A percentile compares a stretch with the other conserved stretches of the same genome.
Evolutionary conservation across 306 rosid species (phyloP).

Genomic region (Oxytropis ochrocephala): DNA sequence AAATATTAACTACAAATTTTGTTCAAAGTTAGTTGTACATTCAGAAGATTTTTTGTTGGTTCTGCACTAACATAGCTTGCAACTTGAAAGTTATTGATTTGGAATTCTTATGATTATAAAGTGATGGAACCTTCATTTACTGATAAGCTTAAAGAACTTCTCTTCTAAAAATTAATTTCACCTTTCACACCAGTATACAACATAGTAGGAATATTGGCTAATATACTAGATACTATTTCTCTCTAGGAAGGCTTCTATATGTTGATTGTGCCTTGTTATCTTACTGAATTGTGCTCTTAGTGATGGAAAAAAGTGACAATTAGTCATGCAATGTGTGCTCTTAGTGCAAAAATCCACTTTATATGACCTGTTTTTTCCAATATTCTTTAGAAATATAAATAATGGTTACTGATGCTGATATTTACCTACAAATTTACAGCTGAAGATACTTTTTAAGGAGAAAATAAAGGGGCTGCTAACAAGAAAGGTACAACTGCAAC

Average conservation of each 20-base stretch:
- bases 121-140: too few species aligned
- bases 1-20: background rate
- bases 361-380: slow-evolving; percentile 2
- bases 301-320: background rate
- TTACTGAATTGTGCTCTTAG: too few species aligned
- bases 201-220: too few species aligned
- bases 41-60: background rate
- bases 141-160: too few species aligned
- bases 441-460: background rate
- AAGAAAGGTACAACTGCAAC: background rate
- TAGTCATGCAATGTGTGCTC: background rate
- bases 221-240: too few species aligned
- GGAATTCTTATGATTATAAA: too few species aligned
- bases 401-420: background rate
- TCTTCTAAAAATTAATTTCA: too few species aligned
- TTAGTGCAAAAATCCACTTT: background rate
- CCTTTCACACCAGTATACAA: too few species aligned
- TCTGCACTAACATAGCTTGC: background rate
- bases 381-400: background rate
- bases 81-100: too few species aligned
- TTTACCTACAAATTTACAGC: background rate
- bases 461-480: background rate
- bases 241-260: too few species aligned
- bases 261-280: too few species aligned
- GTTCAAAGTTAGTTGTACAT: background rate